A percentile compares a stretch with the other conserved stretches of the same genome.
Evolutionary conservation across 2,329 filamentous ascomycete genomes (phyloP).

Genomic region (Aspergillus fumigatiaffinis): DNA sequence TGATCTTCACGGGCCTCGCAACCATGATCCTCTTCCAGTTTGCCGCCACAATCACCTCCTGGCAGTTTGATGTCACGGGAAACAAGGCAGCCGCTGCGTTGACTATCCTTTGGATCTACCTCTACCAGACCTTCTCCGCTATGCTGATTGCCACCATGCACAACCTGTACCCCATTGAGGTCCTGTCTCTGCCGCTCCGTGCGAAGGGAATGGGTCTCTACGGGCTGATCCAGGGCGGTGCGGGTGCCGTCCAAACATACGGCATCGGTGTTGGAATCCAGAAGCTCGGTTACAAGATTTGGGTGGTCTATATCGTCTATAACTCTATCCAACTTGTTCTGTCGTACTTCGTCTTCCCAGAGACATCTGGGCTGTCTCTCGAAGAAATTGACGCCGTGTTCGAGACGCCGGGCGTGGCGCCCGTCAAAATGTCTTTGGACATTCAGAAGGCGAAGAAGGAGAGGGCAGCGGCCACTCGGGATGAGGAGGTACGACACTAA

Average conservation of each 20-base stretch:
- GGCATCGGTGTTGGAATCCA: conserved; percentile 47
- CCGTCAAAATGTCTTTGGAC: conserved; percentile 43
- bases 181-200: conserved; percentile 42
- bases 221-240: conserved; percentile 43
- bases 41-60: conserved; percentile 46
- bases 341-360: conserved; percentile 51
- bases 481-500: conserved; percentile 12
- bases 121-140: conserved; percentile 47
- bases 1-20: conserved; percentile 44
- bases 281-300: conserved; percentile 50
- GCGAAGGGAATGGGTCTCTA: conserved; percentile 47
- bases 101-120: conserved; percentile 47
- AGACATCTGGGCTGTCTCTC: conserved; percentile 48
- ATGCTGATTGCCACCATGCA: conserved; percentile 48
- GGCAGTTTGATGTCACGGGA: conserved; percentile 38
- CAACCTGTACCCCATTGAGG: conserved; percentile 46
- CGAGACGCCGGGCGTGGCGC: conserved; percentile 42
- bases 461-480: conserved; percentile 17
- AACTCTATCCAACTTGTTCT: conserved; percentile 46
- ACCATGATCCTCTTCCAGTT: conserved; percentile 45
- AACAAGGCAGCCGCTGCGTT: conserved; percentile 36
- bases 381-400: conserved; percentile 60
- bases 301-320: conserved; percentile 50
- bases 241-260: conserved; percentile 44
- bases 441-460: conserved; percentile 40